Base-by-base conservation (phyloP, 192 early-diverging fungal genomes). In the Backusella luteola region DNA sequence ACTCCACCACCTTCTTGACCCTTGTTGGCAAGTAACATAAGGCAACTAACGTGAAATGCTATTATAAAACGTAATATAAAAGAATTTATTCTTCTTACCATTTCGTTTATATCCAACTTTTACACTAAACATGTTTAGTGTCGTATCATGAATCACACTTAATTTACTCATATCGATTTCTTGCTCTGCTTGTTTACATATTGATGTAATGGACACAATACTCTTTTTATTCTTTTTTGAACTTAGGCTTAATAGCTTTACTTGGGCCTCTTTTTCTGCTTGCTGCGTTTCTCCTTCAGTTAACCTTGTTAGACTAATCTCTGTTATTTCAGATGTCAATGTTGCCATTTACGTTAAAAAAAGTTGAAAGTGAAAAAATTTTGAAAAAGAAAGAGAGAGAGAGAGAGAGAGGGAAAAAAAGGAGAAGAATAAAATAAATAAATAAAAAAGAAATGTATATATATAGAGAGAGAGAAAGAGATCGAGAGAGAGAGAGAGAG, bases 21-120 rank as follows among this genome's bases (percentile, higher is more conserved):
- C 39, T 36, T 36, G 68, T 69, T 69, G 75, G 75, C 14, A 76
- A 49, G 34, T 76, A 76, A 34, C 75, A 76, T 9, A 53, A 12
- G 23, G 75, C 75, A 41, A 44, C 75, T 76, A 38, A 5, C 11
- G 49, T 35, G 23, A 1, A n/a, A 19, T 49, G 19, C 21, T 49
- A 49, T n/a, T 39, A 69, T 39, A 19, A 21, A 35, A 53, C 21
- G 34, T 26, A 52, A 21, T 2, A 4, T 39, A 8, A 26, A 34
- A 11, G 21, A 4, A 15, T 38, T n/a, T 26, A 67, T 66, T n/a
- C 11, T 39, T n/a, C 12, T 23, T 76, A 63, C 56, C 56, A 63
- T 63, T 2, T 63, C 56, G 12, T 63, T 63, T 63, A 63, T 63
- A 14, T 2, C 4, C 23, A 4, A 63, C 23, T 26, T 63, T 11